Conservation (phyloP, 352 stramenopile genomes). For the Pythium guiyangense region DNA sequence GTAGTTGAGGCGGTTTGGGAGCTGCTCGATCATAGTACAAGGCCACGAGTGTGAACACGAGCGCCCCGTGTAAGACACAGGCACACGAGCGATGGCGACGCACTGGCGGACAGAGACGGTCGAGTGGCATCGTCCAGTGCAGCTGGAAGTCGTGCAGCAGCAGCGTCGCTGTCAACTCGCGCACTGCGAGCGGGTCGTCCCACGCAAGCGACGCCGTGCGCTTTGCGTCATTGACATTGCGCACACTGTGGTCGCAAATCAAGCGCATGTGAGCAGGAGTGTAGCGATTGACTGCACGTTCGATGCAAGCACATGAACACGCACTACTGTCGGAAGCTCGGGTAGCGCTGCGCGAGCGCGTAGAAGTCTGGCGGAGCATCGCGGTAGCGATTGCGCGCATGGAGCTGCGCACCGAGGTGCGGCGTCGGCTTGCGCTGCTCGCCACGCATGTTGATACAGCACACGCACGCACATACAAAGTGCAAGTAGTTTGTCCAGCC, state of each 20-base stretch:
- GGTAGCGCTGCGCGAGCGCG: conserved; percentile 51
- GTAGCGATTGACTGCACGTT: too few species aligned
- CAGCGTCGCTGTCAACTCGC: conserved; percentile 90
- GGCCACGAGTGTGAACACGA: too few species aligned
- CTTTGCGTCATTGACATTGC: conserved; percentile 54
- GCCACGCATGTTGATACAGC: conserved; percentile 32
- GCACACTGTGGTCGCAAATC: conserved; percentile 31
- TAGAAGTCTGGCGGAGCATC: conserved; percentile 70
- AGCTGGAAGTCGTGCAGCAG: conserved; percentile 89
- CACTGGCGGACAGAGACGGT: conserved; percentile 93
- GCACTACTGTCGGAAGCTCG: conserved; percentile 62
- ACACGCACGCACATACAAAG: too few species aligned
- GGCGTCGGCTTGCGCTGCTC: conserved; percentile 53
- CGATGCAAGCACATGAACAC: too few species aligned
- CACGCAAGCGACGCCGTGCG: conserved; percentile 60
- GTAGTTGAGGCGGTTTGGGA: conserved; percentile 93
- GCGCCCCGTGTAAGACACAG: too few species aligned
- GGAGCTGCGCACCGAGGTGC: conserved; percentile 52
- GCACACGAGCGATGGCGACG: conserved; percentile 19
- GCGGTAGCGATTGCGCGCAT: conserved; percentile 78
- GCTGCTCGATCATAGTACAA: conserved; percentile 23
- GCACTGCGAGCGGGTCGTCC: conserved; percentile 63
- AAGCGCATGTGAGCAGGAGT: too few species aligned
- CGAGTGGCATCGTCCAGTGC: conserved; percentile 88
- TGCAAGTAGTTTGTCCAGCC: too few species aligned